A percentile compares a stretch with the other conserved stretches of the same genome.
phyloP scores from a whole-genome alignment of 2,329 filamentous ascomycete species.

The Cladophialophora yegresii region DNA sequence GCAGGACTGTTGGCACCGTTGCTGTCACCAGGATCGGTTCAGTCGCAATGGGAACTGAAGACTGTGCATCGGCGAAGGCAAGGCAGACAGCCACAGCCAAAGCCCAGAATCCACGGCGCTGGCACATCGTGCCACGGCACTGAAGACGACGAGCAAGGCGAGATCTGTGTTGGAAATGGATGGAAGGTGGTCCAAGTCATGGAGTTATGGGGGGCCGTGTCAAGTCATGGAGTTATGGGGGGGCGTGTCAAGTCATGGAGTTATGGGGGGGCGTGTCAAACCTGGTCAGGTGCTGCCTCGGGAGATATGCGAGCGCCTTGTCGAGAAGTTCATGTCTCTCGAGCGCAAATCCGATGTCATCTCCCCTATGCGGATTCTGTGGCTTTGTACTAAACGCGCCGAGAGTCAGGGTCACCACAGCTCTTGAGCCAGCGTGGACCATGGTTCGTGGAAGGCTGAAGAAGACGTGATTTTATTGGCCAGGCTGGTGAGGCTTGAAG shows the following conservation, averaged over 20 bases:
- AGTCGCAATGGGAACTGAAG: conserved; percentile 29
- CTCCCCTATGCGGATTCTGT: conserved; percentile 1
- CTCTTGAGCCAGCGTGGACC: background rate
- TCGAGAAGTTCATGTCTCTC: background rate
- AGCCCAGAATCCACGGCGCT: conserved; percentile 9
- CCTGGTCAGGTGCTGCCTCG: background rate
- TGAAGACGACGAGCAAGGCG: background rate
- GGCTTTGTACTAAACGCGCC: conserved; percentile 12
- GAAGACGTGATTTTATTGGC: conserved; percentile 6
- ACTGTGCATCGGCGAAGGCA: conserved; percentile 19
- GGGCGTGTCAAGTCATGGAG: too few relatives aligned
- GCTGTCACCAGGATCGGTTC: conserved; percentile 27
- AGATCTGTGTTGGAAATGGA: background rate
- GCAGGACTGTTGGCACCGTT: conserved; percentile 24
- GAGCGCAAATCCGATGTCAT: conserved; percentile 3
- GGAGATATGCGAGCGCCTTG: conserved; percentile 9
- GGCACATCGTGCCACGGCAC: conserved; percentile 25
- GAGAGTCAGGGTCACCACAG: background rate
- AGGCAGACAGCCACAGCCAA: conserved; percentile 14
- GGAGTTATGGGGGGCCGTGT: background rate
- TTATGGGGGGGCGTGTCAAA: background rate
- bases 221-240: too few relatives aligned
- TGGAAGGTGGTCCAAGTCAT: background rate
- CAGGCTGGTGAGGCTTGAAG: conserved; percentile 5
- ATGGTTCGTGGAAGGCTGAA: conserved; percentile 10